Conservation (phyloP, 2,329 filamentous ascomycete species). For the Elsinoe necatrix region DNA sequence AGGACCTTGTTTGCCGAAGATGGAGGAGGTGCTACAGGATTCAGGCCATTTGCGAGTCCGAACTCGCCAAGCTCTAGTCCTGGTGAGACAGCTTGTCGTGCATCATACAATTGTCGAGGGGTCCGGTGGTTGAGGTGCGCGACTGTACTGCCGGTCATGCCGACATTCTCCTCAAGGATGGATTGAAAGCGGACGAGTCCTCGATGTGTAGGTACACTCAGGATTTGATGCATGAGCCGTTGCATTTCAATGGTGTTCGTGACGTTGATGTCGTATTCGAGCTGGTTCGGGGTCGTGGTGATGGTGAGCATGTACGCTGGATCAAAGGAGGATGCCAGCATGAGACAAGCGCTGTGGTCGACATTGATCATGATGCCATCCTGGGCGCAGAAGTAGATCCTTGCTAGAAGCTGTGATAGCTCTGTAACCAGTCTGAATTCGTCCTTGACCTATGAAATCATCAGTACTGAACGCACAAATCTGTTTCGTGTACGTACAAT, state of each 20-base stretch:
- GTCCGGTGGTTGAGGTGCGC: constrained; percentile 27
- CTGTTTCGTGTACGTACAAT: constrained; percentile 35
- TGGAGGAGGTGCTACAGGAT: background rate
- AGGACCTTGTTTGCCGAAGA: constrained; percentile 8
- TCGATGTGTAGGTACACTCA: constrained; percentile 57
- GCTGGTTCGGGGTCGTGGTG: constrained; percentile 57
- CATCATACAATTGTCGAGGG: constrained; percentile 22
- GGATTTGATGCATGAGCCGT: constrained; percentile 60
- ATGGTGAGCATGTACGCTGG: constrained; percentile 73
- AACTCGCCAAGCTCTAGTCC: background rate
- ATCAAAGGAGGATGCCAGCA: constrained; percentile 66
- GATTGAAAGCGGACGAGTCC: constrained; percentile 66
- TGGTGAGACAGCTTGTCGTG: background rate
- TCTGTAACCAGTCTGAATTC: constrained; percentile 67
- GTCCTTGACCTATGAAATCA: constrained; percentile 54
- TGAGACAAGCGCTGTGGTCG: constrained; percentile 65
- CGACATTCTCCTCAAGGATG: constrained; percentile 62
- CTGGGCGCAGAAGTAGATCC: constrained; percentile 65
- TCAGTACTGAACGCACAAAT: constrained; percentile 8
- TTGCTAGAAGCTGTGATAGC: constrained; percentile 63
- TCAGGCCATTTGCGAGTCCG: background rate
- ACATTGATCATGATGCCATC: constrained; percentile 66
- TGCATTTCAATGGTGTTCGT: constrained; percentile 73
- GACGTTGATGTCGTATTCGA: constrained; percentile 69
- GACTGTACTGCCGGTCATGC: constrained; percentile 61